These are phyloP conservation scores for Cladorrhinum sp. DNA, from an alignment of 2,329 filamentous ascomycete genomes.

Conservation along the genomic window DNA sequence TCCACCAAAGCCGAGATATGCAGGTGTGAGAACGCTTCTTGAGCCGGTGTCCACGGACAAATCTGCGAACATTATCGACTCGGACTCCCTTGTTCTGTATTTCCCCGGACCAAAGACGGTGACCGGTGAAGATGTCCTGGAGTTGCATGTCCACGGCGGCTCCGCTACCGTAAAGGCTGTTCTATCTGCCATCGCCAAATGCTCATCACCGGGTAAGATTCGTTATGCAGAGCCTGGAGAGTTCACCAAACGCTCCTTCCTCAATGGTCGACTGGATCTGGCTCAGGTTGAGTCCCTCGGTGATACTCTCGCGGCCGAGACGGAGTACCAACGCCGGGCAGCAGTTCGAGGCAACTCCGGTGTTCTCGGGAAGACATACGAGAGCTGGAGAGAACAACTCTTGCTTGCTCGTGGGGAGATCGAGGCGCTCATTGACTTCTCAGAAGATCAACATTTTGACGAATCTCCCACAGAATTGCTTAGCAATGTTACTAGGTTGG, in stretches of 20 bases:
- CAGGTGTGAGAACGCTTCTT: constrained; percentile 71
- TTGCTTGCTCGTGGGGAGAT: constrained; percentile 83
- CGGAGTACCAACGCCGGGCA: constrained; percentile 86
- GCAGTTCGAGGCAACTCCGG: constrained; percentile 77
- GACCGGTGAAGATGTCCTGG: constrained; percentile 89
- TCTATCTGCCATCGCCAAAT: constrained; percentile 68
- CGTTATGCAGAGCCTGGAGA: constrained; percentile 93
- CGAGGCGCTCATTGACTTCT: constrained; percentile 94
- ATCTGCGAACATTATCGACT: constrained; percentile 62
- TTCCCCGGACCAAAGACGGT: constrained; percentile 80
- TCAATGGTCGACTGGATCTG: constrained; percentile 80
- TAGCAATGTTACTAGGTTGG: constrained; percentile 63
- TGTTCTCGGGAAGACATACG: constrained; percentile 70
- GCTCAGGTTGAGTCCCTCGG: constrained; percentile 73
- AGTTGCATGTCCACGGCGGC: constrained; percentile 93
- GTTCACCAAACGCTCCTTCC: constrained; percentile 89
- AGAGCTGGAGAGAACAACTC: constrained; percentile 73
- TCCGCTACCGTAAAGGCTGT: constrained; percentile 85
- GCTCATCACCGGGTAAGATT: constrained; percentile 43
- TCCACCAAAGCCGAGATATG: constrained; percentile 52
- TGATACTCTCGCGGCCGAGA: constrained; percentile 66
- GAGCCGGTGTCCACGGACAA: constrained; percentile 38
- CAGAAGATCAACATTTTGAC: constrained; percentile 96
- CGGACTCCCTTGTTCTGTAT: constrained; percentile 75
- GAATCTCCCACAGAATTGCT: constrained; percentile 75